Conservation (phyloP, 306 rosid species). For the Gynostemma pentaphyllum region DNA sequence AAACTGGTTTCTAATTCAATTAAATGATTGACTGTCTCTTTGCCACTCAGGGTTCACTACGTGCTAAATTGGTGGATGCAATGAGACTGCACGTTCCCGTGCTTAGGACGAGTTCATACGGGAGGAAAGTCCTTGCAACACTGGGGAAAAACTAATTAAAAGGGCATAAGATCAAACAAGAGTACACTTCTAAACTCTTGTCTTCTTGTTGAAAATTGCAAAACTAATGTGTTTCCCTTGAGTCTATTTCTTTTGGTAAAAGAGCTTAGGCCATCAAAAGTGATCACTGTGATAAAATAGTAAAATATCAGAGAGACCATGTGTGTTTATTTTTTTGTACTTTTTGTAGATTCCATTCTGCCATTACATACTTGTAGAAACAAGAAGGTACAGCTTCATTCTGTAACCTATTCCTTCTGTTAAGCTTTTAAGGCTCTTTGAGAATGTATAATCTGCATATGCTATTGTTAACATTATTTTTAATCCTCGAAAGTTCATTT, state of each 20-base stretch:
- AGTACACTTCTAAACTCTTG: constrained; percentile 4
- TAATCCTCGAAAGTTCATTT: too few species aligned
- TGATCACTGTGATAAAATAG: neutral
- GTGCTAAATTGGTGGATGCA: constrained; percentile 27
- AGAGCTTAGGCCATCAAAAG: constrained; percentile 14
- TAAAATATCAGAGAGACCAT: neutral
- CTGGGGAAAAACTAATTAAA: constrained; percentile 17
- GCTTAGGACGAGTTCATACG: constrained; percentile 37
- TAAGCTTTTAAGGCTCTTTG: too few species aligned
- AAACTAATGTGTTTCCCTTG: neutral
- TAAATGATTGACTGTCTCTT: neutral
- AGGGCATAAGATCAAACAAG: neutral
- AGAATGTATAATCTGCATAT: too few species aligned
- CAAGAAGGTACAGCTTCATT: too few species aligned
- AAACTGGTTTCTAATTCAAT: neutral
- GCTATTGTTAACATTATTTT: too few species aligned
- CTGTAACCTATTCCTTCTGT: too few species aligned
- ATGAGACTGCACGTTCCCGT: constrained; percentile 28
- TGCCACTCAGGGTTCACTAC: constrained; percentile 31
- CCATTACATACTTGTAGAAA: too few species aligned
- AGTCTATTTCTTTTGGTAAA: neutral
- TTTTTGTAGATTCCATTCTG: too few species aligned
- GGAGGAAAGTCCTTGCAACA: constrained; percentile 36
- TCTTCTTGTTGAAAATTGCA: neutral
- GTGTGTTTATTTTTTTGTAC: neutral